These are phyloP conservation scores for Tardiomyces digboiensis DNA, from an alignment of 1,139 yeast genomes.

Conservation along the genomic window DNA sequence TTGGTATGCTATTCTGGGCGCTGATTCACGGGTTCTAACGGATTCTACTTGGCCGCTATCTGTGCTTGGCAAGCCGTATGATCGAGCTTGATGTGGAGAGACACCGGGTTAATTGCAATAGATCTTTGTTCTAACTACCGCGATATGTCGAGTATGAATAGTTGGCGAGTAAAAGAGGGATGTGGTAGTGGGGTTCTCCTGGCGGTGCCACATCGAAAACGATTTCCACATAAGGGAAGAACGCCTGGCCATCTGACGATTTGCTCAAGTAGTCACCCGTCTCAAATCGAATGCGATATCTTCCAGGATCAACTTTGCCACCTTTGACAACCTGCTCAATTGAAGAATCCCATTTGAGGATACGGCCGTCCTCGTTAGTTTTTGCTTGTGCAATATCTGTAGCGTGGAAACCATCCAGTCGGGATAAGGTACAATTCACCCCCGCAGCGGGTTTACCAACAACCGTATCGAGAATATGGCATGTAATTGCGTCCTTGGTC, in stretches of 20 bases:
- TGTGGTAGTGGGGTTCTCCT: slow-evolving; percentile 75
- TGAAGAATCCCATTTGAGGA: slow-evolving; percentile 45
- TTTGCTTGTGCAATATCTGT: slow-evolving; percentile 35
- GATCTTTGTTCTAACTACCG: slow-evolving; percentile 45
- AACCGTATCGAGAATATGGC: slow-evolving; percentile 84
- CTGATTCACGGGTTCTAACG: not conserved
- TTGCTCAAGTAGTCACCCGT: slow-evolving; percentile 54
- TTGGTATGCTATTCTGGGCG: slow-evolving; percentile 22
- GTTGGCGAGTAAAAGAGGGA: slow-evolving; percentile 73
- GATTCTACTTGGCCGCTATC: not conserved
- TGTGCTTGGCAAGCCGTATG: no score
- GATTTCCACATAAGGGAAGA: slow-evolving; percentile 82
- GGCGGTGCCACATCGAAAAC: slow-evolving; percentile 54
- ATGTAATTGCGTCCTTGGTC: slow-evolving; percentile 49
- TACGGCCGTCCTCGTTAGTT: slow-evolving; percentile 74
- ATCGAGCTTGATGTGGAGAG: not conserved
- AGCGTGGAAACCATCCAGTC: slow-evolving; percentile 18
- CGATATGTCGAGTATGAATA: slow-evolving; percentile 85
- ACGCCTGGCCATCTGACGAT: slow-evolving; percentile 31
- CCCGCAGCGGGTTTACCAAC: slow-evolving; percentile 67
- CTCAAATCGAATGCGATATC: slow-evolving; percentile 65
- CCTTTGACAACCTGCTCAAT: slow-evolving; percentile 24
- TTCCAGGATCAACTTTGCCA: slow-evolving; percentile 34
- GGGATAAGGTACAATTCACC: slow-evolving; percentile 34
- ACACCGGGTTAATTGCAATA: not conserved